A percentile compares a stretch with the other conserved stretches of the same genome.
phyloP scores from a whole-genome alignment of 257 asterid genomes.

The Gardenia jasminoides region DNA sequence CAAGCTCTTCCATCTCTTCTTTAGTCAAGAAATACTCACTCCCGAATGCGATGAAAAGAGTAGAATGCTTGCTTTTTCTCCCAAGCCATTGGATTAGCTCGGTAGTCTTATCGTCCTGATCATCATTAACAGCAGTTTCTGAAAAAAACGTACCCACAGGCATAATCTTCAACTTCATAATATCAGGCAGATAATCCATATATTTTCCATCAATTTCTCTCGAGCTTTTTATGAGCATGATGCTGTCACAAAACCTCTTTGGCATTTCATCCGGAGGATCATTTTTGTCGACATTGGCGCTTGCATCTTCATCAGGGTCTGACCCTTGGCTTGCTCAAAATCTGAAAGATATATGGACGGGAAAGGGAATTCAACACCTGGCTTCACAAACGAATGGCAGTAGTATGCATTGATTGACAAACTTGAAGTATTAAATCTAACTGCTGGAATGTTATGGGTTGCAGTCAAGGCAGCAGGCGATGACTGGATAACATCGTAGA shows the following conservation, averaged over 20 bases:
- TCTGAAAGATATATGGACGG: slow-evolving; percentile 24
- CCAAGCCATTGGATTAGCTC: too few species aligned
- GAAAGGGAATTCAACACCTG: slow-evolving; percentile 29
- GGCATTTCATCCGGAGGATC: slow-evolving; percentile 16
- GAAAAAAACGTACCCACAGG: slow-evolving; percentile 37
- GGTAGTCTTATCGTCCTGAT: not conserved
- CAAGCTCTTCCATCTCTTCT: too few species aligned
- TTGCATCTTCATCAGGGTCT: slow-evolving; percentile 10
- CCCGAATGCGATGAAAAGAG: too few species aligned
- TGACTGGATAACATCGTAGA: too few species aligned
- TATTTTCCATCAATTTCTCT: slow-evolving; percentile 49
- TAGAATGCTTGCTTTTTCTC: too few species aligned
- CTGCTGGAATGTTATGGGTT: too few species aligned
- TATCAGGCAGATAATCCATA: slow-evolving; percentile 30
- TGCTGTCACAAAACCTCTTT: not conserved
- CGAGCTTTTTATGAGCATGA: slow-evolving; percentile 31
- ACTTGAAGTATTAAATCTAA: slow-evolving; percentile 19
- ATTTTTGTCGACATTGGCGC: slow-evolving; percentile 21
- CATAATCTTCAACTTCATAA: slow-evolving; percentile 6
- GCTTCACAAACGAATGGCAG: slow-evolving; percentile 1
- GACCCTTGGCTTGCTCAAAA: slow-evolving; percentile 23
- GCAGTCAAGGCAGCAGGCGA: too few species aligned
- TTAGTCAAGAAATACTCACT: too few species aligned
- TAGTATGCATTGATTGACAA: slow-evolving; percentile 30
- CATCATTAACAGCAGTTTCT: not conserved